phyloP scores from a whole-genome alignment of 2,329 filamentous ascomycete genomes.

The Massarina eburnea region DNA sequence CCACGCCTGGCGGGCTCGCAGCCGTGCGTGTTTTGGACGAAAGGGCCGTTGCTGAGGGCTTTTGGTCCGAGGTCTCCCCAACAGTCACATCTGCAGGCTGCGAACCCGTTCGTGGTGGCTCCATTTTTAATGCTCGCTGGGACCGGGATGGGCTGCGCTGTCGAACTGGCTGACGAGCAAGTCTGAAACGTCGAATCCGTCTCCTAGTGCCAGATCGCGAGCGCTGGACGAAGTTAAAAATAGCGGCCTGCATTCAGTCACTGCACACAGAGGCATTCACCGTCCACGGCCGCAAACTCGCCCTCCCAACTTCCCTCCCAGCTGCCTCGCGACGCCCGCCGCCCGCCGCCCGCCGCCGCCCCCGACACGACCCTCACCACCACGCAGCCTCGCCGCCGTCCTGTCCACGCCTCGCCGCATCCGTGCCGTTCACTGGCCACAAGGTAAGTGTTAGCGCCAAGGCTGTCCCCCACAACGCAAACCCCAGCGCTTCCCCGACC shows the following conservation, averaged over 20 bases:
- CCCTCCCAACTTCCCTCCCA: too few species aligned
- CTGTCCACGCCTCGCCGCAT: conserved; percentile 12
- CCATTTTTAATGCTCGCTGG: conserved; percentile 1
- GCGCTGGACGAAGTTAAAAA: conserved; percentile 29
- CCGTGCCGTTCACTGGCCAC: conserved; percentile 35
- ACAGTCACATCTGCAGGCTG: too few species aligned
- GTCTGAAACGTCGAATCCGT: conserved; percentile 33
- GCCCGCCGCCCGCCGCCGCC: not conserved
- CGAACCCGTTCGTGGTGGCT: conserved; percentile 1
- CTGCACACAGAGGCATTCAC: not conserved
- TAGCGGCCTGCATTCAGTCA: conserved; percentile 21
- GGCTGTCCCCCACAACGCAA: conserved; percentile 23
- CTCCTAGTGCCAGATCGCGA: conserved; percentile 22
- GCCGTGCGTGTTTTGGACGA: too few species aligned
- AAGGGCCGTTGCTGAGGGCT: not conserved
- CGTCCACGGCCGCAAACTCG: not conserved
- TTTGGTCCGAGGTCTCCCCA: too few species aligned
- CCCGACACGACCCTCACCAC: not conserved
- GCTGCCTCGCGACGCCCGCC: conserved; percentile 11
- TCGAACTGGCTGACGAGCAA: conserved; percentile 13
- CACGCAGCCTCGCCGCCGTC: conserved; percentile 6
- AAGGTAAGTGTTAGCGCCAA: conserved; percentile 43
- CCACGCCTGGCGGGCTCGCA: conserved; percentile 4
- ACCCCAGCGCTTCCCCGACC: conserved; percentile 34
- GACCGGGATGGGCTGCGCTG: conserved; percentile 5